Conservation (phyloP, 345 rosid species). For the Sisymbrium altissimum region DNA sequence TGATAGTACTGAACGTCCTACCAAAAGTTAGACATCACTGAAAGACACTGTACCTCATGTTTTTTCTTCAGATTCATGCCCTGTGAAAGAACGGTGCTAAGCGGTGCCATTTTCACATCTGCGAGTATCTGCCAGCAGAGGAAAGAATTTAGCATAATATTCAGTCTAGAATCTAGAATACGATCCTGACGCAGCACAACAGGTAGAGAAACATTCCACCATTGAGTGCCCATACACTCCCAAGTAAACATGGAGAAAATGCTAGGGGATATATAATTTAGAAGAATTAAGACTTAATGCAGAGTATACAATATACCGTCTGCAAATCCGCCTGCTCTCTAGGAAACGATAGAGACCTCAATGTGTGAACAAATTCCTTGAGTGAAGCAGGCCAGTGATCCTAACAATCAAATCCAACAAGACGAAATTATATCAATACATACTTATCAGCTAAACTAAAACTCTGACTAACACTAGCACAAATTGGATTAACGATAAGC, state of each 20-base stretch:
- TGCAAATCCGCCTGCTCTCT: constrained; percentile 59
- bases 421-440: not conserved
- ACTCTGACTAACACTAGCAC: not conserved
- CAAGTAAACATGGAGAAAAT: not conserved
- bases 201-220: not conserved
- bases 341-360: constrained; percentile 66
- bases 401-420: constrained; percentile 32
- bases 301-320: constrained; percentile 37
- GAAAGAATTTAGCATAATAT: not conserved
- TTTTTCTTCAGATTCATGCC: constrained; percentile 91
- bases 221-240: not conserved
- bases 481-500: not conserved
- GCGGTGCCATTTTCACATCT: constrained; percentile 43
- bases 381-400: constrained; percentile 89
- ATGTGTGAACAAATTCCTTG: constrained; percentile 51
- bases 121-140: constrained; percentile 48
- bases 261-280: not conserved
- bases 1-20: not conserved
- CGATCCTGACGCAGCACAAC: not conserved
- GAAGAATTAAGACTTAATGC: not conserved
- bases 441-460: not conserved
- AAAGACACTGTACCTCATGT: constrained; percentile 61
- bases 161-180: not conserved
- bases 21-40: not conserved
- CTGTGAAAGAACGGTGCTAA: constrained; percentile 69